A percentile compares a stretch with the other conserved stretches of the same genome.
These are phyloP conservation scores for Pyricularia grisea DNA, from an alignment of 2,329 filamentous ascomycete genomes.

Conservation along the genomic window DNA sequence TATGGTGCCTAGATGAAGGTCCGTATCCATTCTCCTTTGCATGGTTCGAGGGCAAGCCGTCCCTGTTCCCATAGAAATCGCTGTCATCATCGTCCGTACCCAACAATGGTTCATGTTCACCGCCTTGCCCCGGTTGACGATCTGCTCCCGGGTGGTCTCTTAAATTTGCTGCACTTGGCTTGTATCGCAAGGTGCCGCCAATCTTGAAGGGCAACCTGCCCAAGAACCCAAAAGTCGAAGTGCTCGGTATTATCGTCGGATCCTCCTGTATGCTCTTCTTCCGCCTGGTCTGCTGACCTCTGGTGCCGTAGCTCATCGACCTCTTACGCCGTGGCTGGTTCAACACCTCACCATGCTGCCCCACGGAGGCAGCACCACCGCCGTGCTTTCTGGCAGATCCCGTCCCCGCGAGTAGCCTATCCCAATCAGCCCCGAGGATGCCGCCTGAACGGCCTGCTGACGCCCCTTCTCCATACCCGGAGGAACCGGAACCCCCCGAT, in stretches of 20 bases:
- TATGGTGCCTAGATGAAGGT: neutral
- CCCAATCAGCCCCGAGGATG: constrained; percentile 60
- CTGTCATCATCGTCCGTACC: constrained; percentile 43
- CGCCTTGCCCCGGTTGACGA: constrained; percentile 11
- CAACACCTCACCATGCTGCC: constrained; percentile 28
- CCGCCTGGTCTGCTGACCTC: constrained; percentile 33
- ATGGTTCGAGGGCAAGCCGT: constrained; percentile 8
- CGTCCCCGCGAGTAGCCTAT: constrained; percentile 67
- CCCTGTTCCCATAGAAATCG: constrained; percentile 9
- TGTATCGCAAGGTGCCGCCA: constrained; percentile 74
- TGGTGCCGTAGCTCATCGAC: constrained; percentile 84
- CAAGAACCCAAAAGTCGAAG: constrained; percentile 76
- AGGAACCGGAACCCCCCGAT: constrained; percentile 26
- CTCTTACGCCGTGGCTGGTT: constrained; percentile 64
- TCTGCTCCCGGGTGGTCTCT: constrained; percentile 68
- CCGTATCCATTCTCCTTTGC: constrained; percentile 12
- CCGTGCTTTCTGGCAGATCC: constrained; percentile 33
- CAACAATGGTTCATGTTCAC: constrained; percentile 65
- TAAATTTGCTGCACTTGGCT: constrained; percentile 81
- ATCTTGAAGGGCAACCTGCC: constrained; percentile 77
- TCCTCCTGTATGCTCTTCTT: constrained; percentile 51
- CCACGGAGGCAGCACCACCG: constrained; percentile 18
- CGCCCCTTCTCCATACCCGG: constrained; percentile 33
- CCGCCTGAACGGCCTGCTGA: neutral
- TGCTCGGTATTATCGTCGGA: constrained; percentile 83